These are phyloP conservation scores for Conoideocrella luteorostrata DNA, from an alignment of 2,329 filamentous ascomycete species.

Conservation along the genomic window DNA sequence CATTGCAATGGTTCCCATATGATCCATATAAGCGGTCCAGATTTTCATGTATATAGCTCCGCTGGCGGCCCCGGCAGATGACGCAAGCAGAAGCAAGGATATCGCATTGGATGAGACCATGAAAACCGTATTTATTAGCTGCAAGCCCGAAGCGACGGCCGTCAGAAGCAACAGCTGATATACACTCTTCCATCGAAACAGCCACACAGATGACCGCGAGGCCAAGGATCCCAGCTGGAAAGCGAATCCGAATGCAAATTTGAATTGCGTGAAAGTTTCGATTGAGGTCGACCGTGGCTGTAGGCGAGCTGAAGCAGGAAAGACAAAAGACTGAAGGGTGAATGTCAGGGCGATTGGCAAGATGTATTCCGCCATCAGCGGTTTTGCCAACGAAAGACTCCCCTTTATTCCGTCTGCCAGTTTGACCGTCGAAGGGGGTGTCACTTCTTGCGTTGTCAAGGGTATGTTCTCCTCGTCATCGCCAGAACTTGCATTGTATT, in stretches of 20 bases:
- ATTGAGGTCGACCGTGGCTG: background rate
- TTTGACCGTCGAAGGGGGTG: background rate
- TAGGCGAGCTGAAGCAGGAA: background rate
- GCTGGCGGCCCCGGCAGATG: background rate
- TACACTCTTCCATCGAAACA: background rate
- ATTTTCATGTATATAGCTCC: background rate
- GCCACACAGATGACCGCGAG: background rate
- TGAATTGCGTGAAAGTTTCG: background rate
- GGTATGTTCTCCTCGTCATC: background rate
- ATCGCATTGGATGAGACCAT: background rate
- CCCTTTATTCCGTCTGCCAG: background rate
- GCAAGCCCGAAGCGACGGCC: background rate
- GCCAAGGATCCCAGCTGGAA: background rate
- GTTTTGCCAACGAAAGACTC: background rate
- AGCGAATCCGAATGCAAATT: background rate
- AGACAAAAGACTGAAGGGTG: background rate
- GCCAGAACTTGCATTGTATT: background rate
- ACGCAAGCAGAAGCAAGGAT: background rate
- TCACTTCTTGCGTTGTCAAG: background rate
- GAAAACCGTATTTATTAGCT: background rate
- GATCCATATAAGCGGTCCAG: background rate
- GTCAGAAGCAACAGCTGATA: background rate
- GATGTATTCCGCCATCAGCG: background rate
- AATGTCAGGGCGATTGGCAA: background rate
- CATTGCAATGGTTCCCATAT: background rate